phyloP scores from a whole-genome alignment of 768 basidiomycete species.

The Hygrophorus pudorinus region DNA sequence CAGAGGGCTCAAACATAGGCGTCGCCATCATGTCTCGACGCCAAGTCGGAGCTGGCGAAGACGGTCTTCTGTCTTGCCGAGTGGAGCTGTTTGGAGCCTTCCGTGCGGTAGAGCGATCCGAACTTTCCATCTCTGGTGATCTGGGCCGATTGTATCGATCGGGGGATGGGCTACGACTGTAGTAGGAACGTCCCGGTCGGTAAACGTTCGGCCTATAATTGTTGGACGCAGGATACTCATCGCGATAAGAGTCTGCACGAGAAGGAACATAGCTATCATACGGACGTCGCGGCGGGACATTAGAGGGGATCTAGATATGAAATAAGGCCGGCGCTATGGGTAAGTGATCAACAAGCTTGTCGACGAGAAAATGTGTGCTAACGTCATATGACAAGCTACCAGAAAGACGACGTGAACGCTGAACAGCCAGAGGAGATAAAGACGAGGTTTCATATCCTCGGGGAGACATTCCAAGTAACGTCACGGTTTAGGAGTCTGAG shows the following conservation, averaged over 20 bases:
- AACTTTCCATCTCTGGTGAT: constrained; percentile 30
- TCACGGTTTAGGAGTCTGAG: neutral
- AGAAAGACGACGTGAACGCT: constrained; percentile 25
- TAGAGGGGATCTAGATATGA: constrained; percentile 23
- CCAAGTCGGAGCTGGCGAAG: constrained; percentile 28
- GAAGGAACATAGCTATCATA: constrained; percentile 46
- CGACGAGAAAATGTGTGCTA: constrained; percentile 13
- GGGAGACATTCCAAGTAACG: constrained; percentile 25
- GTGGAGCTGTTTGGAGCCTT: constrained; percentile 20
- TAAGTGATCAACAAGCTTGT: constrained; percentile 3
- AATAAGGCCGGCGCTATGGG: constrained; percentile 6
- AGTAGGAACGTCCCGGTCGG: constrained; percentile 20
- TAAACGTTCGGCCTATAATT: constrained; percentile 32
- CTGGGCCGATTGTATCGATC: constrained; percentile 36
- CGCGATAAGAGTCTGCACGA: constrained; percentile 26
- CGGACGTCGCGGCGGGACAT: constrained; percentile 27
- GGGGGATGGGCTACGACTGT: constrained; percentile 43
- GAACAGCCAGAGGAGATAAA: constrained; percentile 20
- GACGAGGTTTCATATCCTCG: constrained; percentile 29
- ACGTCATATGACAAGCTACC: constrained; percentile 29
- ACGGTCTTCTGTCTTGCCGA: constrained; percentile 36
- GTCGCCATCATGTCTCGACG: constrained; percentile 25
- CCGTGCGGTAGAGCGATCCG: constrained; percentile 38
- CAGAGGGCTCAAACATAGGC: constrained; percentile 62
- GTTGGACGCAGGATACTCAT: constrained; percentile 25